Conservation (phyloP, 2,329 filamentous ascomycete species). For the Venturia aucupariae region DNA sequence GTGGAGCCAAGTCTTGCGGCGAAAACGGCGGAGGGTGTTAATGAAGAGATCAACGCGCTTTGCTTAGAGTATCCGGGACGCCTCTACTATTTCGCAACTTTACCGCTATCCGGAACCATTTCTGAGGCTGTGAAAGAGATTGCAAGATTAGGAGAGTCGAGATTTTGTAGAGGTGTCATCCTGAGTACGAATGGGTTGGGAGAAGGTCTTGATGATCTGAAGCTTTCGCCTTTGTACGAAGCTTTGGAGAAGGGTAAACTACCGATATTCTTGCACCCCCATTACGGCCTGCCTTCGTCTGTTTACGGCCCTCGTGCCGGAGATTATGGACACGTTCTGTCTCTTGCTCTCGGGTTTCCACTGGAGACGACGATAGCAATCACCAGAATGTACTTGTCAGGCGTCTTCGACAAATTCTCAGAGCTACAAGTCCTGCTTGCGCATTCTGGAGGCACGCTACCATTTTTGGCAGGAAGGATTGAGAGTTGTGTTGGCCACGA, state of each 20-base stretch:
- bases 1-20: conserved; percentile 52
- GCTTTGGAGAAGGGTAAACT: conserved; percentile 56
- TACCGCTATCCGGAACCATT: conserved; percentile 62
- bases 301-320: conserved; percentile 70
- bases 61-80: conserved; percentile 58
- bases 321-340: conserved; percentile 77
- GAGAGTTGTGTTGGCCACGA: conserved; percentile 84
- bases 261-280: conserved; percentile 78
- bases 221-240: conserved; percentile 61
- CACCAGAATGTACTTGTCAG: conserved; percentile 75
- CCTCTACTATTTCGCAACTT: conserved; percentile 72
- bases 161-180: conserved; percentile 73
- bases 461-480: conserved; percentile 79
- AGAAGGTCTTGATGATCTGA: conserved; percentile 67
- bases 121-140: conserved; percentile 58
- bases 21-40: conserved; percentile 57
- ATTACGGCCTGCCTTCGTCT: conserved; percentile 74
- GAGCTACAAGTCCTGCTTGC: conserved; percentile 67
- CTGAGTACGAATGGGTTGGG: conserved; percentile 79
- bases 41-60: conserved; percentile 65
- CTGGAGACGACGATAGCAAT: conserved; percentile 90
- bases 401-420: conserved; percentile 70
- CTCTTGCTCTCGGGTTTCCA: conserved; percentile 77
- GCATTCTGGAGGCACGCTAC: conserved; percentile 80
- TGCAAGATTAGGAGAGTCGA: conserved; percentile 49